Base-by-base conservation (phyloP, 495 filamentous ascomycete species). In the Xylaria scruposa region DNA sequence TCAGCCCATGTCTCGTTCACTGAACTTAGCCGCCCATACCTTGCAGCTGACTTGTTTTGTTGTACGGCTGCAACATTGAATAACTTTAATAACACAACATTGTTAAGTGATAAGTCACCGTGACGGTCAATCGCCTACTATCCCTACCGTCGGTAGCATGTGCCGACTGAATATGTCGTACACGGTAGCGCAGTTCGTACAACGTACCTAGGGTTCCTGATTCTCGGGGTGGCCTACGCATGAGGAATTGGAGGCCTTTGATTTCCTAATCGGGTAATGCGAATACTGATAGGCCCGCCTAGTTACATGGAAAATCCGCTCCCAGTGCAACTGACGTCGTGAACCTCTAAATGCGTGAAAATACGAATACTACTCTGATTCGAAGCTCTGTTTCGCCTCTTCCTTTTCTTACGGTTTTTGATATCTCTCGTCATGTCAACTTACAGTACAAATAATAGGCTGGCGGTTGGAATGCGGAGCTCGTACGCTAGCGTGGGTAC, bases 1-100 rank as follows among this genome's bases (percentile, higher is more conserved):
- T 67, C 65, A 44, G 65, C 49, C 65, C 49, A 54, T 8, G 5
- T 10, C 46, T 51, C 24, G 26, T 21, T 36, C 63, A 21, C 13
- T 29, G 36, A 63, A 19, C 49, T 36, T 56, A 67, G 12, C 65
- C 65, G 49, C 64, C 47, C 26, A 33, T 53, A 13, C 29, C n/a
- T n/a, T 19, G 1, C 19, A 53, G 47, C 64, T 38, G 44, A 29
- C 64, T 31, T 60, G 31, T 38, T 38, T 60, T 33, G 15, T 36
- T 31, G 13, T 58, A 15, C 9, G 6, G 60, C 40, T 46, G 38
- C 60, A 46, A 31, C 36, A n/a, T 19, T 31, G 62, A 31, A 49
- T 21, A 38, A 26, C 24, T 13, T 9, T 65, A 26, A 65, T 65
- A 65, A 42, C n/a, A n/a, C 24, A 15, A 12, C 31, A 31, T 17